Base-by-base conservation (phyloP, 2,329 filamentous ascomycete genomes). In the Penicillium sclerotigenum region DNA sequence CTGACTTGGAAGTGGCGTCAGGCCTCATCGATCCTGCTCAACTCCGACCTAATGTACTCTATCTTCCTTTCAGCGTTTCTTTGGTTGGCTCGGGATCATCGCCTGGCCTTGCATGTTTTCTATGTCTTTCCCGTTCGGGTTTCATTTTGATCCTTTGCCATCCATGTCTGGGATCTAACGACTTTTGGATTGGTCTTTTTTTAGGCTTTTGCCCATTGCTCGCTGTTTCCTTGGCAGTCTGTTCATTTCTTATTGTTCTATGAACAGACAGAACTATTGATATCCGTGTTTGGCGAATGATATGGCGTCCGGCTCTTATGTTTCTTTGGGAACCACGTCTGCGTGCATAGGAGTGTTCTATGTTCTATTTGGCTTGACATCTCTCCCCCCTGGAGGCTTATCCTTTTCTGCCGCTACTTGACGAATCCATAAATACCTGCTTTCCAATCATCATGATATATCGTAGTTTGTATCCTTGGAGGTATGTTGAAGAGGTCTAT, bases 271-370 rank as follows among this genome's bases (percentile, higher is more conserved):
- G 24, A 60, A 56, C 58, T 61, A 60, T 68, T 72, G 69, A 72
- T 72, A 72, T 72, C 70, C 70, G 67, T 67, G 62, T 69, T 58
- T 62, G 68, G 69, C 68, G 66, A 70, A 61, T 66, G 66, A 61
- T 60, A 63, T 62, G 69, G 69, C 68, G 69, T 69, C 62, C 55
- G 67, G 65, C 43, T 68, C 63, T 58, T 60, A 66, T 40, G 57
- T 63, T 67, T 58, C 40, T 41, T 52, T 58, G 61, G 59, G 56
- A 60, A 61, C 57, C 63, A 54, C 56, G 59, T 65, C 54, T 57
- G 57, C 56, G 56, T 62, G 63, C 65, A 59, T 62, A 58, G 57
- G 59, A 59, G 50, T 57, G 50, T 49, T 62, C 38, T 42, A 48
- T 59, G 52, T 45, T 54, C 45, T 42, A 29, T 52, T 46, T 55